Conservation (phyloP, 176 grass and related monocot species). For the Themeda triandra region DNA sequence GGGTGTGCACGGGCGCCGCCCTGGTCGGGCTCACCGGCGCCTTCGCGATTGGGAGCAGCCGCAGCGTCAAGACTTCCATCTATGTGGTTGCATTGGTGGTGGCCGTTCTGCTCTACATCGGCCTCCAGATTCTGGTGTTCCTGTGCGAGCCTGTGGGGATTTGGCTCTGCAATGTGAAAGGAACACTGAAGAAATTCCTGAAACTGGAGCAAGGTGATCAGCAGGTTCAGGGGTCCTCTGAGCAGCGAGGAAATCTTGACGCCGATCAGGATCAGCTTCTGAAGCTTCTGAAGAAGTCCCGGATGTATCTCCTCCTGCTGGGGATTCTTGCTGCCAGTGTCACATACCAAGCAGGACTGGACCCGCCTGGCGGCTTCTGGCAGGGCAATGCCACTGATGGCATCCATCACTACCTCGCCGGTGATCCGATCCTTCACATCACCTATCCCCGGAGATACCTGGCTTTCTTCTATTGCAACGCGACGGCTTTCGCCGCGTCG, state of each 20-base stretch:
- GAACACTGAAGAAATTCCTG: not conserved
- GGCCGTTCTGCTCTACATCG: conserved; percentile 27
- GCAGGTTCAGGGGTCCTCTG: not conserved
- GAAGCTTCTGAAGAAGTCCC: conserved; percentile 14
- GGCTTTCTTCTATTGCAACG: conserved; percentile 52
- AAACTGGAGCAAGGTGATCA: not conserved
- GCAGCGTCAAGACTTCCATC: conserved; percentile 26
- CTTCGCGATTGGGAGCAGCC: conserved; percentile 34
- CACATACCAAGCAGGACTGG: conserved; percentile 23
- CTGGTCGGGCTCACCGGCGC: conserved; percentile 52
- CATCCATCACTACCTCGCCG: conserved; percentile 20
- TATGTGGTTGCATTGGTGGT: conserved; percentile 32
- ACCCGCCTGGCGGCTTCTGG: conserved; percentile 32
- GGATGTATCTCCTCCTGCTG: conserved; percentile 38
- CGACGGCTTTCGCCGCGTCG: conserved; percentile 32
- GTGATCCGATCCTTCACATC: conserved; percentile 36
- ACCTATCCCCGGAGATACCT: conserved; percentile 21
- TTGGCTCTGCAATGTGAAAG: not conserved
- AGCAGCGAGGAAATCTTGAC: not conserved
- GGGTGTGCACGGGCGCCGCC: conserved; percentile 1
- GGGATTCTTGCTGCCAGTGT: conserved; percentile 40
- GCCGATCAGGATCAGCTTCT: too few species aligned
- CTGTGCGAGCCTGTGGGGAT: not conserved
- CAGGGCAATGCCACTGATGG: not conserved
- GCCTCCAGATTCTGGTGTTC: conserved; percentile 30